Evolutionary conservation across 2,329 filamentous ascomycete species (phyloP), one percentile per base, ranked within the genome.

Genomic region (Purpureocillium lavendulum): DNA sequence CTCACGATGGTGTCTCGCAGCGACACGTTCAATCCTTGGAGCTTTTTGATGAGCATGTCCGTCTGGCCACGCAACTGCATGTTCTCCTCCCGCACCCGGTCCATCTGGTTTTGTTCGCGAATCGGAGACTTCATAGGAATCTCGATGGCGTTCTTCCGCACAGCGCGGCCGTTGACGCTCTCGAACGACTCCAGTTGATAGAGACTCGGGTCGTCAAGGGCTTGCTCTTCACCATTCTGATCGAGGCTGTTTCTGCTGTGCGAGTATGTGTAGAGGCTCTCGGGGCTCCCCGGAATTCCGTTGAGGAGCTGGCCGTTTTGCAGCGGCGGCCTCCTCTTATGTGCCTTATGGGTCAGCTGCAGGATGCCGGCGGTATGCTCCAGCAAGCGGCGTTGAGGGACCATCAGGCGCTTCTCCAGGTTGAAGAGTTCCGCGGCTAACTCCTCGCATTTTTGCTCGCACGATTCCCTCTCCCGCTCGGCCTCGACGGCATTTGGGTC

Each of bases 281-380:
- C 84, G 7, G 84, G 83, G 51, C 82, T 88, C 40, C 82, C 80
- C 6, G 83, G 84, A 45, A 86, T 77, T 15, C 74, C 77, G 40
- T 75, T 74, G 31, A 67, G 56, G 7, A 64, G 54, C 34, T 65
- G 62, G 1, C 59, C 57, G 28, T 59, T 61, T 2, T 65, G 60
- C 37, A 69, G 63, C 7, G 66, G 59, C 4, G 63, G 52, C 39
- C 66, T 66, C 48, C 75, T 77, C 53, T 77, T 83, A n/a, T 83
- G 70, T 1, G 77, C 79, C 51, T 82, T 84, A 61, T 97, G 89
- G 8, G 89, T 94, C 60, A 94, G 75, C 56, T 95, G 88, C 39
- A 98, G 67, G 30, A 98, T 86, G 33, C 87, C 90, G 12, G 92
- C 89, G 0, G 90, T 97, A 58, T 98, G 92, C 58, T 90, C 81